These are phyloP conservation scores for Peronospora destructor DNA, from an alignment of 352 stramenopile genomes.

Conservation along the genomic window DNA sequence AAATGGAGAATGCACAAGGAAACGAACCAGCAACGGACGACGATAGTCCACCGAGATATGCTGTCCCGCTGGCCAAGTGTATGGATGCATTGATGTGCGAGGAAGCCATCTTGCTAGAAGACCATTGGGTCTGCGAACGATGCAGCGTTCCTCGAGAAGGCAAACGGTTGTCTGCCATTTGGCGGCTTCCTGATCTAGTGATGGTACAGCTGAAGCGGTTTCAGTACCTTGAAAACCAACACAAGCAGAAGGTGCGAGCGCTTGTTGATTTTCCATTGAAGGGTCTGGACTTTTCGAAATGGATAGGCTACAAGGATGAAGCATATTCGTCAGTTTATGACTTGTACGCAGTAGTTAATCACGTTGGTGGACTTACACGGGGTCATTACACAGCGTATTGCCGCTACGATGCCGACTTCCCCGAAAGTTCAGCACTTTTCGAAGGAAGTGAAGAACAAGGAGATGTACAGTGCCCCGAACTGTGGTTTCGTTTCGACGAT, in stretches of 20 bases:
- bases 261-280: conserved; percentile 76
- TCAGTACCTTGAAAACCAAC: conserved; percentile 80
- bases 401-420: conserved; percentile 63
- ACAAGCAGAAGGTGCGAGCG: conserved; percentile 74
- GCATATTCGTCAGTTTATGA: conserved; percentile 74
- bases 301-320: conserved; percentile 41
- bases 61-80: conserved; percentile 50
- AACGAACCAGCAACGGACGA: conserved; percentile 2
- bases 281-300: conserved; percentile 74
- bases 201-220: conserved; percentile 89
- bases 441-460: conserved; percentile 16
- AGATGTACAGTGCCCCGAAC: conserved; percentile 44
- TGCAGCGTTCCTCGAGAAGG: conserved; percentile 61
- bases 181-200: conserved; percentile 69
- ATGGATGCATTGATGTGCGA: conserved; percentile 65
- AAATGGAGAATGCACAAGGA: conserved; percentile 1
- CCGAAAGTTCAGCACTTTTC: conserved; percentile 54
- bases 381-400: conserved; percentile 93
- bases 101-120: conserved; percentile 64
- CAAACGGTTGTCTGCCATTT: conserved; percentile 54
- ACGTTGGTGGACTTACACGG: conserved; percentile 90
- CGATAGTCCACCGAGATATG: conserved; percentile 28
- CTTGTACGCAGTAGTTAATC: conserved; percentile 96
- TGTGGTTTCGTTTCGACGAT: conserved; percentile 83
- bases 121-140: conserved; percentile 66